A percentile compares a stretch with the other conserved stretches of the same genome.
Conservation (phyloP, 768 basidiomycete species). For the Krasilnikovozyma curviuscula region DNA sequence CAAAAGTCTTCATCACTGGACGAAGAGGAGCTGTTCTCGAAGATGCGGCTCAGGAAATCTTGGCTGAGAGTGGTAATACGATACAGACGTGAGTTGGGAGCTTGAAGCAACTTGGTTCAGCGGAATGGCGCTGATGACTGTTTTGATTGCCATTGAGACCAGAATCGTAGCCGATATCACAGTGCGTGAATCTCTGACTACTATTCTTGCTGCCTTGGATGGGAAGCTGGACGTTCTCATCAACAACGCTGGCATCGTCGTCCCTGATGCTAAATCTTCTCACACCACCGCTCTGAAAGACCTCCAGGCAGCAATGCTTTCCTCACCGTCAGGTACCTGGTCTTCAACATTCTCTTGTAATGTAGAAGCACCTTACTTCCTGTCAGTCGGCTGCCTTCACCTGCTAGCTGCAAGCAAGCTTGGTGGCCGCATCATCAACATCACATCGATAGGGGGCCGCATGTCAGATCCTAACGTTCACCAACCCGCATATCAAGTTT, state of each 20-base stretch:
- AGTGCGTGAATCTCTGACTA: neutral
- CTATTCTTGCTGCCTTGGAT: neutral
- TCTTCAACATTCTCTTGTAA: conserved; percentile 11
- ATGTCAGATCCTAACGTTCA: conserved; percentile 14
- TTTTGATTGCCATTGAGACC: too few species aligned
- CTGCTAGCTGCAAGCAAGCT: conserved; percentile 4
- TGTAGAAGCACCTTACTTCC: conserved; percentile 12
- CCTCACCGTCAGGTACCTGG: conserved; percentile 12
- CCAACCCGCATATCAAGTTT: conserved; percentile 16
- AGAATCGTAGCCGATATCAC: neutral
- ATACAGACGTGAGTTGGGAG: too few species aligned
- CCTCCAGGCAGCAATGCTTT: neutral
- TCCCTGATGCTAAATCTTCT: too few species aligned
- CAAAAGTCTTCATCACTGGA: conserved; percentile 10
- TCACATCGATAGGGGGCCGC: conserved; percentile 14
- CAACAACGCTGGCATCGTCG: conserved; percentile 5
- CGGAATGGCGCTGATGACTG: too few species aligned
- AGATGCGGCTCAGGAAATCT: too few species aligned
- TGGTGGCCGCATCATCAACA: conserved; percentile 15
- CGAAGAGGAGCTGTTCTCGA: neutral
- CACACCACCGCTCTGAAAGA: too few species aligned
- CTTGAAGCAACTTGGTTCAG: too few species aligned
- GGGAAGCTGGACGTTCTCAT: conserved; percentile 4
- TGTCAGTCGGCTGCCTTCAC: conserved; percentile 12
- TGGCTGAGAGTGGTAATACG: too few species aligned